Percentiles rank a stretch among this genome's conserved stretches.
Evolutionary conservation across 306 rosid species (phyloP).

Genomic region (Castanea crenata): DNA sequence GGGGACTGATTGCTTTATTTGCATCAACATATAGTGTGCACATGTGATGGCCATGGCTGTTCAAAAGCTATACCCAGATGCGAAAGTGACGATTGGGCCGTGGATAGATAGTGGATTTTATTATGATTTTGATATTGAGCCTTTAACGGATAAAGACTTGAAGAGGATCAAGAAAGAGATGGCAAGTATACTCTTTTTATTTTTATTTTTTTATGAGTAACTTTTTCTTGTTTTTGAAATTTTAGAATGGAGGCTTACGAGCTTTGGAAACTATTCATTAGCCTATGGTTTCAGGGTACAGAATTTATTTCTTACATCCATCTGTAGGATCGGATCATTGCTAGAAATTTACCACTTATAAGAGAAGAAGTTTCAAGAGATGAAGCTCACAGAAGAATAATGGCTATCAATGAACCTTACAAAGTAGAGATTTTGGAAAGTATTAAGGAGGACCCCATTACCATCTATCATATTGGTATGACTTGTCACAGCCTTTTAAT

Average conservation of each 20-base stretch:
- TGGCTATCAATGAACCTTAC: slow-evolving; percentile 83
- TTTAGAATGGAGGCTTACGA: slow-evolving; percentile 4
- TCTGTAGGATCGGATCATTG: slow-evolving; percentile 77
- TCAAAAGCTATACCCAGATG: slow-evolving; percentile 87
- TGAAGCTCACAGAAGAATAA: slow-evolving; percentile 80
- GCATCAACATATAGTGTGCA: slow-evolving; percentile 62
- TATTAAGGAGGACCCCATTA: slow-evolving; percentile 84
- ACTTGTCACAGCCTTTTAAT: slow-evolving; percentile 27
- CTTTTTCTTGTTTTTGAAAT: slow-evolving; percentile 8
- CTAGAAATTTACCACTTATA: slow-evolving; percentile 75
- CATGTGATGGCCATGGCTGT: slow-evolving; percentile 99
- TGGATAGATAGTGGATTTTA: slow-evolving; percentile 97
- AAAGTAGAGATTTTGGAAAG: slow-evolving; percentile 89
- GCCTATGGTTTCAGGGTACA: slow-evolving; percentile 12
- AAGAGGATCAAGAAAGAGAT: slow-evolving; percentile 91
- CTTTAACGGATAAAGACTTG: slow-evolving; percentile 84
- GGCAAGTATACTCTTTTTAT: slow-evolving; percentile 42
- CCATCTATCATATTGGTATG: slow-evolving; percentile 91
- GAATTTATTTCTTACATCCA: slow-evolving; percentile 26
- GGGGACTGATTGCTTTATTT: slow-evolving; percentile 19
- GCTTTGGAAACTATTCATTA: slow-evolving; percentile 24
- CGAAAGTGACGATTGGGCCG: slow-evolving; percentile 96
- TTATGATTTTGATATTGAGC: slow-evolving; percentile 88
- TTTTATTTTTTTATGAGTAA: slow-evolving; percentile 1
- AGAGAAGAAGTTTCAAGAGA: slow-evolving; percentile 96